A percentile compares a stretch with the other conserved stretches of the same genome.
Conservation (phyloP, 768 basidiomycete genomes). For the Mycena venus region DNA sequence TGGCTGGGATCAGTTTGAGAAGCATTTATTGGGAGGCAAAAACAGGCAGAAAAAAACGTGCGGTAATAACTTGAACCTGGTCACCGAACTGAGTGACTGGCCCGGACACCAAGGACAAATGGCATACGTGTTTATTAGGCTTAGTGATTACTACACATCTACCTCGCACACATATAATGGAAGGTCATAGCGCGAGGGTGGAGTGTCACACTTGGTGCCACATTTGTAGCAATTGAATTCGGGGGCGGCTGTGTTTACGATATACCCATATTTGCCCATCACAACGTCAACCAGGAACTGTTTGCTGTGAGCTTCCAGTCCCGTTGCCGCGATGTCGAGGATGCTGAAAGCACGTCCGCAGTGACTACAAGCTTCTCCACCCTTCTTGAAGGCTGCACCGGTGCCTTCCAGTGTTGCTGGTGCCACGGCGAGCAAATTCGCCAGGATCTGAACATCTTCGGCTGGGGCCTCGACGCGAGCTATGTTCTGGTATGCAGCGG, state of each 20-base stretch:
- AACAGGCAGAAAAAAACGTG: no score
- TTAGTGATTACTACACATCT: no score
- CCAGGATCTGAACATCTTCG: not conserved
- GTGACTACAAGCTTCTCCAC: not conserved
- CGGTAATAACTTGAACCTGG: no score
- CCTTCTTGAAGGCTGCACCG: not conserved
- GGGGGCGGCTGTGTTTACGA: not conserved
- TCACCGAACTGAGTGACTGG: no score
- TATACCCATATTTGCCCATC: slow-evolving; percentile 1
- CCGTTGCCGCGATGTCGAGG: slow-evolving; percentile 14
- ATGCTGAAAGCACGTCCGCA: slow-evolving; percentile 11
- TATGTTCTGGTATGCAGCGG: not conserved
- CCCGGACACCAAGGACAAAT: no score
- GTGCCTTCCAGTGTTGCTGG: not conserved
- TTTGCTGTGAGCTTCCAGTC: slow-evolving; percentile 6
- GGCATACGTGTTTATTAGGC: no score
- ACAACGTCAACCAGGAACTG: not conserved
- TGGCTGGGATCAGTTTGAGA: no score
- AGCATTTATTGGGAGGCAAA: no score
- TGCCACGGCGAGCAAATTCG: not conserved
- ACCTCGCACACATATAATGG: no score
- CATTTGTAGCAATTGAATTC: slow-evolving; percentile 8
- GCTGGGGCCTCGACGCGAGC: not conserved
- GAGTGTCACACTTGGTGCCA: not conserved
- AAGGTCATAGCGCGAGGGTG: no score